A percentile compares a stretch with the other conserved stretches of the same genome.
phyloP scores from a whole-genome alignment of 257 asterid species.

The Apocynum venetum region DNA sequence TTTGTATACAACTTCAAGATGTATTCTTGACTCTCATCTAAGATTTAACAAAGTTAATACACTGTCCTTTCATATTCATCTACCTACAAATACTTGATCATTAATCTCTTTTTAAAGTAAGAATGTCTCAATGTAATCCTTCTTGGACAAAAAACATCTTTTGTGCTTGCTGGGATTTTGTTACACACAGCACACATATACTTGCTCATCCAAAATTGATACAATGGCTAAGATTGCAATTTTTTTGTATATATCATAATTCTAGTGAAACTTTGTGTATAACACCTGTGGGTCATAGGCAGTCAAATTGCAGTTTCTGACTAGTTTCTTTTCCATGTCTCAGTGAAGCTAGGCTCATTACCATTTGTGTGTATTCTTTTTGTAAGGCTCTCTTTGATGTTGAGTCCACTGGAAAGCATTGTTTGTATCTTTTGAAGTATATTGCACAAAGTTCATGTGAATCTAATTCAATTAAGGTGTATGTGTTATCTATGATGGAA shows the following conservation, averaged over 20 bases:
- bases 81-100: background rate
- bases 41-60: background rate
- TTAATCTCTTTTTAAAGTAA: background rate
- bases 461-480: background rate
- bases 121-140: background rate
- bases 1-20: background rate
- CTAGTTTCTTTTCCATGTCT: background rate
- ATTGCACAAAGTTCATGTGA: background rate
- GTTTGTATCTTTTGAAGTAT: no score
- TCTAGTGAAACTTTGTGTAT: background rate
- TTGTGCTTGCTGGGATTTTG: background rate
- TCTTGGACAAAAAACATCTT: background rate
- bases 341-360: background rate
- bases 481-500: background rate
- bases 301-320: background rate
- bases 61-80: background rate
- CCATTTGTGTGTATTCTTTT: background rate
- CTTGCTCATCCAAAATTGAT: background rate
- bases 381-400: background rate
- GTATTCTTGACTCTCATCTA: background rate
- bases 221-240: no score
- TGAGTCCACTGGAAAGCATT: background rate
- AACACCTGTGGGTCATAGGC: background rate
- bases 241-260: background rate
- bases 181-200: background rate